Base-by-base conservation (phyloP, 73 alveolate genomes). In the Breviolum minutum region DNA sequence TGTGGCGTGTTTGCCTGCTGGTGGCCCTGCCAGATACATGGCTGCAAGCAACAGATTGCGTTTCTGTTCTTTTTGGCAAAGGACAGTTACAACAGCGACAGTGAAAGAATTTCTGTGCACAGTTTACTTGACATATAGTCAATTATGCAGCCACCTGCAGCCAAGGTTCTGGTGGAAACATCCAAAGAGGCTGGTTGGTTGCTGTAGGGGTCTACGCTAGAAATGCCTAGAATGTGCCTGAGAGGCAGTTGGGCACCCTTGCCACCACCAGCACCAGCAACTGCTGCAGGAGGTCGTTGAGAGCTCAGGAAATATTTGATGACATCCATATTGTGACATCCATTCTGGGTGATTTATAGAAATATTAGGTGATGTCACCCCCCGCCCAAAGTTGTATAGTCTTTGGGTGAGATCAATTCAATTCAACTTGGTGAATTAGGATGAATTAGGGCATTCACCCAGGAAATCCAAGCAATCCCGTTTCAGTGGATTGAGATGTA, bases 121-220 rank as follows among this genome's bases (percentile, higher is more conserved):
- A 40, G 27, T 73, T 19, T 9, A 9, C 8, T 29, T 12, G n/a
- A 0, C 54, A 40, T 40, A 22, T 54, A 9, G 82, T 24, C 14
- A 8, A 0, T 17, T 8, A 26, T 73, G 8, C 40, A 19, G 82
- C 82, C 82, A 71, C 82, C 19, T 54, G 48, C 62, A 9, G 40
- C 12, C 74, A 60, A 54, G 95, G 95, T n/a, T n/a, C 77, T 29
- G 95, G 95, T 6, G 95, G 84, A 16, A 66, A 40, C 95, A 12
- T 87, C 26, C 84, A 66, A 24, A 63, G 95, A 87, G 95, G 95
- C 95, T 13, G 6, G 48, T 66, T 12, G 89, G 29, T 80, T 11
- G 29, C 66, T 32, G 73, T 24, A 10, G 48, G 12, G 76, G 29
- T 61, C 64, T n/a, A 16, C 26, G 87, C 7, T 27, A n/a, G 13